Evolutionary conservation across 352 stramenopile species (phyloP), one percentile per base, ranked within the genome.

Genomic region (Pythium plurisporium): DNA sequence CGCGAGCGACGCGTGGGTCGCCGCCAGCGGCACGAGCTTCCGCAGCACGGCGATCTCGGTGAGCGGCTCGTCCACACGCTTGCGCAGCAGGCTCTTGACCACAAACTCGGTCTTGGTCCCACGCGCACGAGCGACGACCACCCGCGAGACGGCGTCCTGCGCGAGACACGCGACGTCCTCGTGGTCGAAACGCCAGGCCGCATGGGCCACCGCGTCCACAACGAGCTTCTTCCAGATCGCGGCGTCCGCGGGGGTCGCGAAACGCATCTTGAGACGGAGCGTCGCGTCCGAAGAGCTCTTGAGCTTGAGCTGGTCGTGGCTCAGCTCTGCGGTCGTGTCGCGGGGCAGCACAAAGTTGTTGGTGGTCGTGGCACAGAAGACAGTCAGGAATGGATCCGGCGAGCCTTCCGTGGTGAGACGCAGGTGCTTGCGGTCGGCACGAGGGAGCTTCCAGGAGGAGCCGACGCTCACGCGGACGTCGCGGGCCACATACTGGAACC

Each of bases 211-310:
- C n/a, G 69, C 40, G 14, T 80, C 64, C 12, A 60, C 57, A 9
- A 89, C 14, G 11, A 86, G 27, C 7, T 55, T 63, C n/a, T 30
- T 45, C 78, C 78, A 89, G 29, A 86, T 82, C 6, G 37, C 41
- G 6, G 76, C 76, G 47, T 89, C 75, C 0, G 74, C 75, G 14
- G 58, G n/a, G 5, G 71, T 87, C 14, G 58, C 27, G 25, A 87
- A 86, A n/a, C 73, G 74, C 11, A 86, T 64, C 3, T 70, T 65
- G 17, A 86, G 12, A 10, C 71, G 68, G 9, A 82, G 62, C 0
- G 26, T 22, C 30, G 44, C 38, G 17, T 46, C 15, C 51, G 53
- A 29, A 22, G 49, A 51, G 50, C 56, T 75, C 22, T 62, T 72
- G 25, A 87, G 57, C 50, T 85, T 74, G 52, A 86, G 52, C 29